Percentiles rank a stretch among this genome's conserved stretches.
These are phyloP conservation scores for Thermothielavioides terrestris DNA, from an alignment of 495 filamentous ascomycete species.

Conservation along the genomic window DNA sequence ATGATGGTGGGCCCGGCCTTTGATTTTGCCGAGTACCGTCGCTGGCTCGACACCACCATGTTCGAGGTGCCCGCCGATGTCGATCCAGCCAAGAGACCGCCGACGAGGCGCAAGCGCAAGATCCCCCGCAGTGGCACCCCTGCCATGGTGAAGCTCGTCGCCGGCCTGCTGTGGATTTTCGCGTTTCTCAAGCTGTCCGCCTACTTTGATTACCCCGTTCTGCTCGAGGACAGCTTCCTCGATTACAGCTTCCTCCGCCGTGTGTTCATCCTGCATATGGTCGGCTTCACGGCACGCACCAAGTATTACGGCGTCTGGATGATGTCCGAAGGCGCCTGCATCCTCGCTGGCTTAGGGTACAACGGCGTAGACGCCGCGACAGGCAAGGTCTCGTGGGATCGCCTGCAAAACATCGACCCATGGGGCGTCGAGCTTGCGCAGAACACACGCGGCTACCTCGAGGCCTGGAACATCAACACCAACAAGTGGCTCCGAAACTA, in stretches of 20 bases:
- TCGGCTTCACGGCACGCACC: conserved; percentile 66
- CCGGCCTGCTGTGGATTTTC: conserved; percentile 70
- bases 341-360: conserved; percentile 87
- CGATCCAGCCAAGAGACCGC: conserved; percentile 71
- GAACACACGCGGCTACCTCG: conserved; percentile 81
- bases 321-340: conserved; percentile 89
- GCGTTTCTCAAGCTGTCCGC: conserved; percentile 64
- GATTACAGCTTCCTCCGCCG: conserved; percentile 60
- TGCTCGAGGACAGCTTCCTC: conserved; percentile 51
- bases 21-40: conserved; percentile 83
- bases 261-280: conserved; percentile 69
- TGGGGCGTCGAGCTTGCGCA: conserved; percentile 78
- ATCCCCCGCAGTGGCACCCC: conserved; percentile 88
- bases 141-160: conserved; percentile 64
- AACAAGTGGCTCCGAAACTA: conserved; percentile 96
- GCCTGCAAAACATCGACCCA: conserved; percentile 79
- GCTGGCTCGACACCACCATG: conserved; percentile 90
- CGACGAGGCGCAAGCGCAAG: conserved; percentile 84
- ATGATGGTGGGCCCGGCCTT: conserved; percentile 84
- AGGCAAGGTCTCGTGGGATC: conserved; percentile 78
- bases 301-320: conserved; percentile 98
- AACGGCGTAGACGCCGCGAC: conserved; percentile 81
- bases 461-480: conserved; percentile 96
- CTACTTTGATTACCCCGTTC: conserved; percentile 53
- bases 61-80: conserved; percentile 75